A percentile compares a stretch with the other conserved stretches of the same genome.
These are phyloP conservation scores for Rhodotorula taiwanensis DNA, from an alignment of 768 basidiomycete species.

Conservation along the genomic window DNA sequence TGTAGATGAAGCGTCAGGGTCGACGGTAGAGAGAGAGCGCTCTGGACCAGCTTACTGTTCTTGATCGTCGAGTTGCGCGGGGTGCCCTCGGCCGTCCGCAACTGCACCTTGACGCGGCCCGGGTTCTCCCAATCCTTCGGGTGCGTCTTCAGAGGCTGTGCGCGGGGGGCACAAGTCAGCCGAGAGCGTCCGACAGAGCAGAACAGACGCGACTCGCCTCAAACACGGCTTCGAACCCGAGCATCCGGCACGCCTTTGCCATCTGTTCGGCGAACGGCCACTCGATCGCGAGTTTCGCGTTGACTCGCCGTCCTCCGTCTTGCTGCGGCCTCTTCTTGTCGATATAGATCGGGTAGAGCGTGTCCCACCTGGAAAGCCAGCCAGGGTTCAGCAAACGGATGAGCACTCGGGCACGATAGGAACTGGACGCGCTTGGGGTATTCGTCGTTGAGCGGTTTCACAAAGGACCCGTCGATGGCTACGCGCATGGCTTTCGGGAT, in stretches of 20 bases:
- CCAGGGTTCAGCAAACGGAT: too few relatives aligned
- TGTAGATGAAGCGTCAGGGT: slow-evolving; percentile 2
- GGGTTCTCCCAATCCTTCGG: slow-evolving; percentile 99
- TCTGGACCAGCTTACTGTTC: slow-evolving; percentile 43
- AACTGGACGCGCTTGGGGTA: slow-evolving; percentile 12
- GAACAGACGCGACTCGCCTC: slow-evolving; percentile 53
- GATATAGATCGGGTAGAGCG: slow-evolving; percentile 86
- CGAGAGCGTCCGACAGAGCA: background rate
- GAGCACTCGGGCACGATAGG: too few relatives aligned
- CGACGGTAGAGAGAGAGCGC: too few relatives aligned
- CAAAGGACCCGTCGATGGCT: slow-evolving; percentile 1
- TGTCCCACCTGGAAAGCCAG: slow-evolving; percentile 30
- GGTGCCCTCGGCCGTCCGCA: slow-evolving; percentile 41
- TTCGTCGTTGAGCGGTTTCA: background rate
- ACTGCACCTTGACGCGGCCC: slow-evolving; percentile 80
- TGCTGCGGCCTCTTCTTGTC: slow-evolving; percentile 88
- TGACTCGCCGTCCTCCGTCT: slow-evolving; percentile 72
- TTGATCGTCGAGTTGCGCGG: slow-evolving; percentile 44
- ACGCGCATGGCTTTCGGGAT: slow-evolving; percentile 12
- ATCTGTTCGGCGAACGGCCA: slow-evolving; percentile 95
- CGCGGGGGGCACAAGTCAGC: background rate
- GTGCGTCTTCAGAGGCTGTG: slow-evolving; percentile 65
- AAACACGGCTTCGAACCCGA: slow-evolving; percentile 74
- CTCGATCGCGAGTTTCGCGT: slow-evolving; percentile 73
- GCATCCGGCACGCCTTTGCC: slow-evolving; percentile 66